A percentile compares a stretch with the other conserved stretches of the same genome.
These are phyloP conservation scores for Arthrobotrys iridis DNA, from an alignment of 2,329 filamentous ascomycete species.

Conservation along the genomic window DNA sequence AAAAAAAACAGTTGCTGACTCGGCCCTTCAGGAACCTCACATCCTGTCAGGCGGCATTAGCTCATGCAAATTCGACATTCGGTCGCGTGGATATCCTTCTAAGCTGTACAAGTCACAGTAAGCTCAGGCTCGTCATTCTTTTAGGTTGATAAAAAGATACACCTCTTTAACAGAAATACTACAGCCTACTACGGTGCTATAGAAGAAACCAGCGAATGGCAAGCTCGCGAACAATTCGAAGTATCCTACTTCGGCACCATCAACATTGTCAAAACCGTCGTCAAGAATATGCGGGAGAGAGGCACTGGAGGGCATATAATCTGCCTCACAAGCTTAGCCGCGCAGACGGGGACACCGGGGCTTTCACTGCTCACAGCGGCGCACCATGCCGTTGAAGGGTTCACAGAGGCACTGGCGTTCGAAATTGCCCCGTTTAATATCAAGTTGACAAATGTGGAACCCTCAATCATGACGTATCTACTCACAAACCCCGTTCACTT, in stretches of 20 bases:
- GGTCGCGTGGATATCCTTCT: slow-evolving; percentile 88
- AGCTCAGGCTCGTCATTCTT: slow-evolving; percentile 41
- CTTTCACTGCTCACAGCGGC: slow-evolving; percentile 90
- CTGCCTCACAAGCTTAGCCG: slow-evolving; percentile 86
- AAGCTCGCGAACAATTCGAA: slow-evolving; percentile 92
- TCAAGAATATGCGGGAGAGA: slow-evolving; percentile 77
- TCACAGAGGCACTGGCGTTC: slow-evolving; percentile 75
- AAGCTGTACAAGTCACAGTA: slow-evolving; percentile 87
- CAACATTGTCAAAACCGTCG: slow-evolving; percentile 89
- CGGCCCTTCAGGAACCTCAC: slow-evolving; percentile 65
- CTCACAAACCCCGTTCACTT: slow-evolving; percentile 46
- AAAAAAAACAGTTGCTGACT: no score
- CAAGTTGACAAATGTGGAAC: slow-evolving; percentile 94
- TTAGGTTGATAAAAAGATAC: slow-evolving; percentile 1
- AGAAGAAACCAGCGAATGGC: slow-evolving; percentile 84
- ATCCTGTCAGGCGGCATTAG: slow-evolving; percentile 85
- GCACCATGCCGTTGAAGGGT: slow-evolving; percentile 74
- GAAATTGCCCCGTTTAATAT: slow-evolving; percentile 97
- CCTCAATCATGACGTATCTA: slow-evolving; percentile 61
- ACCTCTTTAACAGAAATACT: no score
- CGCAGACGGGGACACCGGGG: slow-evolving; percentile 90
- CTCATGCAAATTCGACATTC: slow-evolving; percentile 84
- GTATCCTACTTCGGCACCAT: slow-evolving; percentile 94
- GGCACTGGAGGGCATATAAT: slow-evolving; percentile 90
- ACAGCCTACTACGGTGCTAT: slow-evolving; percentile 90